Evolutionary conservation across 2,329 filamentous ascomycete species (phyloP).

Genomic region (Fusarium sp.): DNA sequence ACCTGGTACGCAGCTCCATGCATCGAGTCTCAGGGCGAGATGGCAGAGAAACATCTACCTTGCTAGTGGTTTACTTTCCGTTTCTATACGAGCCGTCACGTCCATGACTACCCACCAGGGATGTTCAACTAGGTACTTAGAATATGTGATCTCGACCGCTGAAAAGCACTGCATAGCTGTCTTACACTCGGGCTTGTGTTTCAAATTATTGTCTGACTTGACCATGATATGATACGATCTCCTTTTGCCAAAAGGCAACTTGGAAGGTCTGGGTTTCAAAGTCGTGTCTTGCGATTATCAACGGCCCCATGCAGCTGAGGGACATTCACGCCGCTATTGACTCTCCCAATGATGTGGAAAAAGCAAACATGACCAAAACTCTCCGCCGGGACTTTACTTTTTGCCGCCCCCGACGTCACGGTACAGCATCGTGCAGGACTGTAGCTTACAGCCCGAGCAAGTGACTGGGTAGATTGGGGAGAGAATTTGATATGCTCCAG

Average conservation of each 20-base stretch:
- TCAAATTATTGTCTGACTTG: constrained; percentile 2
- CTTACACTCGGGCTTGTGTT: constrained; percentile 5
- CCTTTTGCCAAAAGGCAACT: constrained; percentile 20
- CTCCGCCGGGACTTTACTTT: neutral
- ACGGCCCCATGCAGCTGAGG: constrained; percentile 8
- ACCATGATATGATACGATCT: constrained; percentile 26
- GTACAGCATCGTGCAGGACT: neutral
- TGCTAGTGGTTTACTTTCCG: neutral
- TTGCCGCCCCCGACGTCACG: constrained; percentile 1
- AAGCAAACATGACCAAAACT: constrained; percentile 16
- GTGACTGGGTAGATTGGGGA: neutral
- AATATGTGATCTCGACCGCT: constrained; percentile 1
- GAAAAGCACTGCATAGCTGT: constrained; percentile 1
- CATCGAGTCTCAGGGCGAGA: neutral
- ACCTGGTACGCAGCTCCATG: constrained; percentile 4
- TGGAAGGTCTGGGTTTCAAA: constrained; percentile 3
- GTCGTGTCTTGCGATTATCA: constrained; percentile 1
- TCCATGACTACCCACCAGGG: neutral
- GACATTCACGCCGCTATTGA: neutral
- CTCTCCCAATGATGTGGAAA: constrained; percentile 15
- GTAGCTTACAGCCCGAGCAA: neutral
- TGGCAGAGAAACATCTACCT: neutral
- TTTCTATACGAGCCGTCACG: neutral
- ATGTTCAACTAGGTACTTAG: neutral
- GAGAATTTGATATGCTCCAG: neutral